Evolutionary conservation across 768 basidiomycete species (phyloP), one percentile per base, ranked within the genome.

Genomic region (Epithele typhae): DNA sequence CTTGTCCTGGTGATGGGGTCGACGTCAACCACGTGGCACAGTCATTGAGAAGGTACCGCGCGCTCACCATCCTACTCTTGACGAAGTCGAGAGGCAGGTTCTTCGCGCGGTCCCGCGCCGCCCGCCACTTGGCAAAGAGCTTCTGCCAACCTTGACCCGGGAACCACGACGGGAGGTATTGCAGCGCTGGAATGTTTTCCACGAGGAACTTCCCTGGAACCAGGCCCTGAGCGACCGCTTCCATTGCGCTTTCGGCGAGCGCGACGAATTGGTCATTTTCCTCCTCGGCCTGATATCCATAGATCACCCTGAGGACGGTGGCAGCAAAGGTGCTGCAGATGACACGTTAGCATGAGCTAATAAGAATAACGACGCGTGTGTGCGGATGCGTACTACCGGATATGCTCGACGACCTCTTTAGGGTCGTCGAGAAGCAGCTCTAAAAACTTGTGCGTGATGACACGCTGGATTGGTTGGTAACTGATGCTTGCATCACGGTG

Each of bases 201-300:
- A 64, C 58, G 8, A 56, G 48, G 48, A 56, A 64, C 0, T 49
- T 38, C 1, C 62, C 63, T 6, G 62, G 61, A 11, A 36, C 27
- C 2, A 46, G 19, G 4, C 39, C 43, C 15, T 15, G 25, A 10
- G 17, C n/a, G 5, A n/a, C 22, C 12, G 10, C 35, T 14, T 41
- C 40, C 25, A 43, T 9, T 1, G 44, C 53, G 43, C n/a, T 48
- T 44, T 19, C 54, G 40, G 43, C 41, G 10, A 37, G 46, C 0
- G 50, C 45, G 38, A 45, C 38, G 32, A n/a, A 37, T n/a, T 17
- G 9, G 18, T 46, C 39, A 2, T 34, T 25, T 11, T 40, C 8
- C 1, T 40, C 42, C 4, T 22, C 11, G 3, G 38, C 43, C n/a
- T 55, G 43, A 2, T 48, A 30, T n/a, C 36, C 50, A 30, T 51